Conservation (phyloP, 2,329 filamentous ascomycete species). For the Neopestalotiopsis sp. region DNA sequence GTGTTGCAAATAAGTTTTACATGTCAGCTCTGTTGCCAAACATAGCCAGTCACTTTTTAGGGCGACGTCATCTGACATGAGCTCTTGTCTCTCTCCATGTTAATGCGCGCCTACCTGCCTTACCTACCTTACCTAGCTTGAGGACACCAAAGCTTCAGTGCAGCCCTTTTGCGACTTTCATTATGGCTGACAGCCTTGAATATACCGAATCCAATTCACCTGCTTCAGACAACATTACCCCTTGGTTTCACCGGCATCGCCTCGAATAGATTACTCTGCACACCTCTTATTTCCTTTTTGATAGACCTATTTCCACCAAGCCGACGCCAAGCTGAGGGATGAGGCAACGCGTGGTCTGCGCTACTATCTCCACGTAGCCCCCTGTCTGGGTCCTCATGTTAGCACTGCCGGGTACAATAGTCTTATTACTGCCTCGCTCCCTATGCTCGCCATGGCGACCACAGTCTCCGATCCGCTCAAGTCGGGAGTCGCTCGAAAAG, state of each 20-base stretch:
- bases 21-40: background rate
- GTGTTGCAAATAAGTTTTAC: background rate
- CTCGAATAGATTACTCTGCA: background rate
- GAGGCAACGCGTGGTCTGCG: slow-evolving; percentile 9
- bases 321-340: background rate
- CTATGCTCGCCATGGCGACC: slow-evolving; percentile 14
- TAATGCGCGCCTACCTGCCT: background rate
- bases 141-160: background rate
- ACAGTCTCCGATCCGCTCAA: background rate
- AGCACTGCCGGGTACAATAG: background rate
- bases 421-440: background rate
- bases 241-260: background rate
- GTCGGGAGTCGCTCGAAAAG: background rate
- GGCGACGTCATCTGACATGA: background rate
- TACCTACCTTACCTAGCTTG: background rate
- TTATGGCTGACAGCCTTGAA: background rate
- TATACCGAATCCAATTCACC: background rate
- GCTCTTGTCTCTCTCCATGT: background rate
- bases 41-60: background rate
- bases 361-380: slow-evolving; percentile 3
- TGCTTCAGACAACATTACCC: background rate
- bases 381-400: slow-evolving; percentile 10
- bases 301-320: background rate
- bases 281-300: background rate
- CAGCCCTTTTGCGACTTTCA: background rate